A percentile compares a stretch with the other conserved stretches of the same genome.
These are phyloP conservation scores for Wickerhamiella lipophila DNA, from an alignment of 805 yeast species.

Conservation along the genomic window DNA sequence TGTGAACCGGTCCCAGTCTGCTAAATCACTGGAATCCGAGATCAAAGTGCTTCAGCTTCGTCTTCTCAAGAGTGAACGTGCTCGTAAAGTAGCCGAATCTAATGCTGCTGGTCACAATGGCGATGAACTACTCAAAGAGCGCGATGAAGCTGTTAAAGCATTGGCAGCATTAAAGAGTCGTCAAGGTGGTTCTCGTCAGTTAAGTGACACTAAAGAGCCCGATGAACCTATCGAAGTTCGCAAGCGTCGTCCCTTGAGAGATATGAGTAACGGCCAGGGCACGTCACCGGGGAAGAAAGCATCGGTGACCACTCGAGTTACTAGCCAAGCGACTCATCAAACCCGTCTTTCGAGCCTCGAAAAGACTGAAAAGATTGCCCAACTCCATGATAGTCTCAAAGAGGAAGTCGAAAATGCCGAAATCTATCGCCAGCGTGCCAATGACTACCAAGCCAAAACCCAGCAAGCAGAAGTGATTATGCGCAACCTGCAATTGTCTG, in stretches of 20 bases:
- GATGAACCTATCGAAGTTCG: neutral
- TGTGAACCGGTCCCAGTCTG: neutral
- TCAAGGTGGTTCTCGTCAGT: neutral
- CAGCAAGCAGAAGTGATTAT: conserved; percentile 71
- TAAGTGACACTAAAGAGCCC: neutral
- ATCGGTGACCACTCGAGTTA: neutral
- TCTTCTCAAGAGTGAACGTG: conserved; percentile 26
- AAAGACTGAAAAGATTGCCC: conserved; percentile 19
- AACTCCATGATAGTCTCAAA: conserved; percentile 45
- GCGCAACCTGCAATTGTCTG: conserved; percentile 48
- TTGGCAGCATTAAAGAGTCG: neutral
- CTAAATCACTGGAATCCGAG: conserved; percentile 22
- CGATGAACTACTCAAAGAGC: conserved; percentile 10
- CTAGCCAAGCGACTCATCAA: neutral
- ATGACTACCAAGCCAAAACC: conserved; percentile 56
- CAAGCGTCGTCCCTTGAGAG: conserved; percentile 5
- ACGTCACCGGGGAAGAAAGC: neutral
- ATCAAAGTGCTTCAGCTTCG: conserved; percentile 25
- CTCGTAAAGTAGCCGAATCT: conserved; percentile 15
- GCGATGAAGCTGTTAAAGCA: conserved; percentile 7
- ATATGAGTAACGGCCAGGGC: conserved; percentile 12
- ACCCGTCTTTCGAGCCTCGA: neutral
- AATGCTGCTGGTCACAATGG: conserved; percentile 13
- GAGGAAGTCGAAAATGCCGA: conserved; percentile 42
- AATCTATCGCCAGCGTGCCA: conserved; percentile 58